phyloP scores from a whole-genome alignment of 192 early-diverging fungal species.

The Backusella psychrophila region DNA sequence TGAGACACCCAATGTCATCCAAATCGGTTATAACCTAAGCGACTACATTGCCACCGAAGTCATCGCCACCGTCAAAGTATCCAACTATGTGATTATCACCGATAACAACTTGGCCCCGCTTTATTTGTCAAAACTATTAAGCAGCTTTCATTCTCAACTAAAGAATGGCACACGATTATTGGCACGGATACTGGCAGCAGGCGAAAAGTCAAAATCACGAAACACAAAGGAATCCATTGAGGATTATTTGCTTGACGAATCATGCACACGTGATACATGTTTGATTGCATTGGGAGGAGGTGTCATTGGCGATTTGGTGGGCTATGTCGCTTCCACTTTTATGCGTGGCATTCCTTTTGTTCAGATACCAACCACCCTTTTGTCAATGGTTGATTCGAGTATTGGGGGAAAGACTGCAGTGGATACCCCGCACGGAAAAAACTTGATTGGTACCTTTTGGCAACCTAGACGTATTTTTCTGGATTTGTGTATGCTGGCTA shows the following conservation, averaged over 20 bases:
- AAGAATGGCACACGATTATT: constrained; percentile 56
- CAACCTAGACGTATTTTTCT: constrained; percentile 91
- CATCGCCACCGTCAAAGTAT: constrained; percentile 65
- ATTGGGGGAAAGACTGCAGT: constrained; percentile 97
- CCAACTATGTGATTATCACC: constrained; percentile 87
- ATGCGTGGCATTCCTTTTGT: constrained; percentile 94
- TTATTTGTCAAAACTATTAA: constrained; percentile 64
- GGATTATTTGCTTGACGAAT: constrained; percentile 79
- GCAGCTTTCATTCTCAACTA: constrained; percentile 41
- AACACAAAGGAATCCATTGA: constrained; percentile 82
- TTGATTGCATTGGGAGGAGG: constrained; percentile 93
- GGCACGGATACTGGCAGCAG: constrained; percentile 75
- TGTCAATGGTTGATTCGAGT: constrained; percentile 97
- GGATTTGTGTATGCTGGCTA: constrained; percentile 79
- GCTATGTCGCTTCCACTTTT: constrained; percentile 94
- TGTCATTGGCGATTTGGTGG: constrained; percentile 92
- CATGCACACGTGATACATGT: constrained; percentile 88
- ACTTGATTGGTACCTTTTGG: constrained; percentile 96
- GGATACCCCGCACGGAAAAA: constrained; percentile 92
- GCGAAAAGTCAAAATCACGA: constrained; percentile 86
- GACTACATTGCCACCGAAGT: constrained; percentile 71
- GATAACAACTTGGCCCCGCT: constrained; percentile 78
- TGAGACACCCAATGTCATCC: constrained; percentile 63
- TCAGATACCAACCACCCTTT: constrained; percentile 91
- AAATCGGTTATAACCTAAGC: constrained; percentile 77